Evolutionary conservation across 352 stramenopile genomes (phyloP).

Genomic region (Aphanomyces euteiches): DNA sequence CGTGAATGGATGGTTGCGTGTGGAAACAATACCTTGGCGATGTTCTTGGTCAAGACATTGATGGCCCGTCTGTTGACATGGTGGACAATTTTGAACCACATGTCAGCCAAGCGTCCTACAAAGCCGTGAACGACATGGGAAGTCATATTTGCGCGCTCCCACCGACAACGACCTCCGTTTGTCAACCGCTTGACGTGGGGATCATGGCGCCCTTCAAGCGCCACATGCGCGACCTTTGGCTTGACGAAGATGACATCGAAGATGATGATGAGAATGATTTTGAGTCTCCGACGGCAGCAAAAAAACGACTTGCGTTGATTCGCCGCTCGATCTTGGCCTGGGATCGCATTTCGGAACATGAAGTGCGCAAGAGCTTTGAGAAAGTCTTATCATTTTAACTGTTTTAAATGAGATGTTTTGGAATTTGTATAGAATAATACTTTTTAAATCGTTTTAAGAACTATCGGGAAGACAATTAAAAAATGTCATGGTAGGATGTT

Average conservation of each 20-base stretch:
- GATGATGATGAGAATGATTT: slow-evolving; percentile 1
- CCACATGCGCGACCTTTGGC: slow-evolving; percentile 1
- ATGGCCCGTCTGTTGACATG: neutral
- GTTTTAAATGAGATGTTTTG: too few relatives aligned
- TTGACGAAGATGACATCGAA: neutral
- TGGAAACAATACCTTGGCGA: neutral
- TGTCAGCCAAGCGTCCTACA: neutral
- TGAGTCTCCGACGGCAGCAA: neutral
- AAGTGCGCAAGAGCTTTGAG: neutral
- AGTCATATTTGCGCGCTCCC: neutral
- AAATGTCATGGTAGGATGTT: too few relatives aligned
- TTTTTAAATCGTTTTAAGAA: too few relatives aligned
- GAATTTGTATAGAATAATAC: too few relatives aligned
- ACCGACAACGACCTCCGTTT: neutral
- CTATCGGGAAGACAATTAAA: too few relatives aligned
- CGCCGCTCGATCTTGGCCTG: neutral
- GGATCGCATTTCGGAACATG: neutral
- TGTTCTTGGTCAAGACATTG: neutral
- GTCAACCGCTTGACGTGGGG: neutral
- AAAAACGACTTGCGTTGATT: slow-evolving; percentile 1
- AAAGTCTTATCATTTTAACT: neutral
- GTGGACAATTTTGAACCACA: neutral
- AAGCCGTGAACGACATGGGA: neutral
- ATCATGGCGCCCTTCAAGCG: neutral
- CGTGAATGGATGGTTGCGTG: slow-evolving; percentile 31